Evolutionary conservation across 805 yeast genomes (phyloP).

Genomic region (Debaryomyces hansenii): DNA sequence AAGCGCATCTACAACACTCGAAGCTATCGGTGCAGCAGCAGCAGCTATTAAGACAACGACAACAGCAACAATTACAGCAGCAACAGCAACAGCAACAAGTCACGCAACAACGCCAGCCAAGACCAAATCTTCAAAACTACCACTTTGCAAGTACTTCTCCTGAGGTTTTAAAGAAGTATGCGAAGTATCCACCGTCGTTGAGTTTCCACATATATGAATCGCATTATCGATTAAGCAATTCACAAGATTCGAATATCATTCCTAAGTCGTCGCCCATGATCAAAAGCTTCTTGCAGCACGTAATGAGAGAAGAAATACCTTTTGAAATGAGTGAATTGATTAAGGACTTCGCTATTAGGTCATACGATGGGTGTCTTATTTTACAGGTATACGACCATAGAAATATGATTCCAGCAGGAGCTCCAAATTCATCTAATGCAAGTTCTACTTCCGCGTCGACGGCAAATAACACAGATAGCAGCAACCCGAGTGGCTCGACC

Average conservation of each 20-base stretch:
- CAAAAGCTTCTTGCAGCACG: constrained; percentile 75
- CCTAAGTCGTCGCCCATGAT: constrained; percentile 77
- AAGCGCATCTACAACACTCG: not conserved
- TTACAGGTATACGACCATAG: constrained; percentile 88
- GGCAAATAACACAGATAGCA: not conserved
- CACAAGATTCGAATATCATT: constrained; percentile 72
- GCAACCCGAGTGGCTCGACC: not conserved
- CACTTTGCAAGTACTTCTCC: constrained; percentile 71
- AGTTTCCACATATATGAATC: constrained; percentile 90
- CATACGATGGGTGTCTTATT: constrained; percentile 89
- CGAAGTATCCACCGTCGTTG: constrained; percentile 74
- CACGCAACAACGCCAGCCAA: constrained; percentile 18
- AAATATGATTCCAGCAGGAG: constrained; percentile 30
- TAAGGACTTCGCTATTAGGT: constrained; percentile 78
- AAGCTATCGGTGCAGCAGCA: constrained; percentile 10
- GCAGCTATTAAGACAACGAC: not conserved
- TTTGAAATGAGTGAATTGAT: constrained; percentile 86
- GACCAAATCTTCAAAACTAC: constrained; percentile 34
- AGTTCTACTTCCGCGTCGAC: not conserved
- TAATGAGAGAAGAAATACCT: constrained; percentile 81
- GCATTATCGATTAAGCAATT: constrained; percentile 88
- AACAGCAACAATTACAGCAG: constrained; percentile 40
- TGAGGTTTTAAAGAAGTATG: constrained; percentile 73
- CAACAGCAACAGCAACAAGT: constrained; percentile 21
- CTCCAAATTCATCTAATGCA: not conserved